Evolutionary conservation across 371 early-diverging fungal species (phyloP), one percentile per base, ranked within the genome.

Genomic region (Mortierella sp.): DNA sequence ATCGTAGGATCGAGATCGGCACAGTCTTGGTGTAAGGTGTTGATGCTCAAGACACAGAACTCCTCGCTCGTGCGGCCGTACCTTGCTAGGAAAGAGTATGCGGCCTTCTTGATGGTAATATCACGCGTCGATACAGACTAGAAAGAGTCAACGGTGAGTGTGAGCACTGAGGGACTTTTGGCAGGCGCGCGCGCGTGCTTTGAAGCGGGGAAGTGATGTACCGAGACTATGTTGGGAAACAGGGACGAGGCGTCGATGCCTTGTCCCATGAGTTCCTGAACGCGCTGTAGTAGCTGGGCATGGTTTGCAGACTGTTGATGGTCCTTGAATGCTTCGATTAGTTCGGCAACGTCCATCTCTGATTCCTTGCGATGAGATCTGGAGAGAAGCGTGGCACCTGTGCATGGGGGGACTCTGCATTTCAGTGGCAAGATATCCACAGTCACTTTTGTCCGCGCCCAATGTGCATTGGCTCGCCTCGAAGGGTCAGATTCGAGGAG

Each of bases 261-360:
- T 39, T 74, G 74, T 17, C 74, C 74, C 67, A 74, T 67, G 44
- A 74, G 74, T 17, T 67, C 74, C 40, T 74, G 74, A 2, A 74
- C 67, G 19, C 74, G 74, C 21, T 64, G 74, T 40, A 67, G 55
- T 6, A 67, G 52, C 28, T 60, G 57, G n/a, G 57, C 63, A 19
- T 73, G 73, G 29, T 50, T 54, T 12, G 44, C 37, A n/a, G 63
- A 47, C 16, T 60, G 56, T 14, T 25, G 7, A 22, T 66, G 73
- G 29, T 63, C 74, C 53, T 56, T 67, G 60, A 74, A 74, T 59
- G 74, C 74, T 22, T 74, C 68, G 14, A 57, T 54, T 14, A 74
- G 50, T 29, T 74, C 74, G 34, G 68, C 54, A 6, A 74, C 64
- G 31, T 74, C 74, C 74, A 74, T 74, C 29, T 21, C 24, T 43